Evolutionary conservation across 352 stramenopile species (phyloP).

Genomic region (Blastocystis sp.): DNA sequence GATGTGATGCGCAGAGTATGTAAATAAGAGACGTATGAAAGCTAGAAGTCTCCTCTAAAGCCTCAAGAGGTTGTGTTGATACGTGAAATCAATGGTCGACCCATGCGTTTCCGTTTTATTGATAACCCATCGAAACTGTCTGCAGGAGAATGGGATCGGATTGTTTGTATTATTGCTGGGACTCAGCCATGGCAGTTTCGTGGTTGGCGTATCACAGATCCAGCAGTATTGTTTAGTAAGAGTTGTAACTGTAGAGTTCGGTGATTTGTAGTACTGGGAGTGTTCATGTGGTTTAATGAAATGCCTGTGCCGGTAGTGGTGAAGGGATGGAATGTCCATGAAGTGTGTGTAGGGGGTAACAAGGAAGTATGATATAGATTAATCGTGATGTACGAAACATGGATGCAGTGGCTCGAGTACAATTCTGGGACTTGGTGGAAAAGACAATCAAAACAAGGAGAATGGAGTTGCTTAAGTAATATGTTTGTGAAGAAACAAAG

Average conservation of each 20-base stretch:
- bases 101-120: conserved; percentile 50
- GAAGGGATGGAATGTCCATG: conserved; percentile 17
- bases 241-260: background rate
- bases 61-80: conserved; percentile 15
- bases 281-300: conserved; percentile 58
- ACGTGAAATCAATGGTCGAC: background rate
- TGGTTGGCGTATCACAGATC: conserved; percentile 7
- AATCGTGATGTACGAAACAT: conserved; percentile 53
- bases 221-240: conserved; percentile 24
- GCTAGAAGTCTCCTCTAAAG: conserved; percentile 38
- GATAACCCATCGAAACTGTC: conserved; percentile 13
- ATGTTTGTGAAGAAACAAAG: conserved; percentile 18
- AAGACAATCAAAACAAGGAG: conserved; percentile 53
- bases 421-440: conserved; percentile 54
- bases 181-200: conserved; percentile 35
- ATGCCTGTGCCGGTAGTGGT: conserved; percentile 1
- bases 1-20: conserved; percentile 26
- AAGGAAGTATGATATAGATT: background rate
- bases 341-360: background rate
- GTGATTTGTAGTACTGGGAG: conserved; percentile 41
- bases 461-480: conserved; percentile 26
- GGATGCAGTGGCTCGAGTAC: conserved; percentile 20
- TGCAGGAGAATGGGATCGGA: background rate
- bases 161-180: conserved; percentile 49
- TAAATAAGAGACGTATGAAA: background rate